Percentiles rank a stretch among this genome's conserved stretches.
These are phyloP conservation scores for Apiotrichum gamsii DNA, from an alignment of 1,284 basidiomycete species.

Conservation along the genomic window DNA sequence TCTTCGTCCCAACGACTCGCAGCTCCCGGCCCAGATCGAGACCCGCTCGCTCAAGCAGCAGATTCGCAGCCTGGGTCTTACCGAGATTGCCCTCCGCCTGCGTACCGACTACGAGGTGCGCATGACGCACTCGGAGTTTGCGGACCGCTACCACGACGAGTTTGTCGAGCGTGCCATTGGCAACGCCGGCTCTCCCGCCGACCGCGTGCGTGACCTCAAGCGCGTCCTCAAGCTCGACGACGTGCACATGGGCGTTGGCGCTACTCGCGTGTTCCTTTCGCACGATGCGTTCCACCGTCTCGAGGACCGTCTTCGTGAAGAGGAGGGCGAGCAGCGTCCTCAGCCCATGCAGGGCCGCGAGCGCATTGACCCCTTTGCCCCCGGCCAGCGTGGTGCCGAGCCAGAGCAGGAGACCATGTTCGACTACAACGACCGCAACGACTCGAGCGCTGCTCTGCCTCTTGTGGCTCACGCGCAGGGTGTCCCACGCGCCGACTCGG, in stretches of 20 bases:
- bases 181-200: constrained; percentile 43
- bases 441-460: constrained; percentile 52
- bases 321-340: constrained; percentile 70
- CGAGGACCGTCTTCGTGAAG: constrained; percentile 76
- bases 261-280: constrained; percentile 83
- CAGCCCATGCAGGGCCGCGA: constrained; percentile 6
- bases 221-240: constrained; percentile 63
- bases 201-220: constrained; percentile 49
- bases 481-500: constrained; percentile 54
- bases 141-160: constrained; percentile 67
- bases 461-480: constrained; percentile 72
- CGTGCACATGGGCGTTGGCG: constrained; percentile 69
- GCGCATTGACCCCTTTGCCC: constrained; percentile 58
- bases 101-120: constrained; percentile 67
- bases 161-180: constrained; percentile 43
- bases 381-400: constrained; percentile 54
- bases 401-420: constrained; percentile 17
- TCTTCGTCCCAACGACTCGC: constrained; percentile 88
- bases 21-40: constrained; percentile 88
- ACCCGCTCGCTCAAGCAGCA: constrained; percentile 86
- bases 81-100: constrained; percentile 67
- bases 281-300: constrained; percentile 81
- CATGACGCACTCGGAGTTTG: constrained; percentile 83
- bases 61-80: constrained; percentile 71
- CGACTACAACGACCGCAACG: constrained; percentile 27